Base-by-base conservation (phyloP, 805 yeast species). In the Spathaspora sp. region DNA sequence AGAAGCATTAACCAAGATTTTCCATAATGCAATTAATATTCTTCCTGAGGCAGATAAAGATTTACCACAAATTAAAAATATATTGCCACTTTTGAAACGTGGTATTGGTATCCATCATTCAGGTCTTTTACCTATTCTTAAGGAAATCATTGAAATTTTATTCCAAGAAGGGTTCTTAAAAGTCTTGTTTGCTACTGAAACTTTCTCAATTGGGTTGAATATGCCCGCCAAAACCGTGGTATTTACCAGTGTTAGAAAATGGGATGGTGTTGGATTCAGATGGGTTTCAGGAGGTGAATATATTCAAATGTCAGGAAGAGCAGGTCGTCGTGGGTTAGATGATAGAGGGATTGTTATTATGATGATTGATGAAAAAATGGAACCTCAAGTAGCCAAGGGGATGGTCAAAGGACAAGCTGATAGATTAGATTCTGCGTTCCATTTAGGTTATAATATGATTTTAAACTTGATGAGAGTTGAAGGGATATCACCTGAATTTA, bases 221-320 rank as follows among this genome's bases (percentile, higher is more conserved):
- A 94, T 94, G 99, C 99, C 99, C 61, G 98, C 99, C 10, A 94
- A 94, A 63, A 94, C 99, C 0, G 99, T 94, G 44, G 99, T 94
- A 2, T 94, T 94, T 69, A 94, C 99, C 0, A 89, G 93, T 32
- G 99, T 94, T 18, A 83, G 99, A 66, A 94, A 94, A 68, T 94
- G 97, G 96, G 99, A 94, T 73, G 99, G 99, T 61, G 84, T 82
- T 56, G 96, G 93, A 17, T 91, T 93, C 78, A 85, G 99, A 72
- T 94, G 99, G 99, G 97, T 94, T 31, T 89, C 97, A 51, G 99
- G 99, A 53, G 99, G 99, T 76, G 99, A 94, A 73, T 94, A 94
- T 71, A 94, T 94, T 65, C 99, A 94, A 74, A 94, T 94, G 99
- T 89, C 97, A 44, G 99, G 99, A 58, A 85, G 99, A 71, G 99